Conservation (phyloP, 768 basidiomycete genomes). For the Tephrocybe sp. region DNA sequence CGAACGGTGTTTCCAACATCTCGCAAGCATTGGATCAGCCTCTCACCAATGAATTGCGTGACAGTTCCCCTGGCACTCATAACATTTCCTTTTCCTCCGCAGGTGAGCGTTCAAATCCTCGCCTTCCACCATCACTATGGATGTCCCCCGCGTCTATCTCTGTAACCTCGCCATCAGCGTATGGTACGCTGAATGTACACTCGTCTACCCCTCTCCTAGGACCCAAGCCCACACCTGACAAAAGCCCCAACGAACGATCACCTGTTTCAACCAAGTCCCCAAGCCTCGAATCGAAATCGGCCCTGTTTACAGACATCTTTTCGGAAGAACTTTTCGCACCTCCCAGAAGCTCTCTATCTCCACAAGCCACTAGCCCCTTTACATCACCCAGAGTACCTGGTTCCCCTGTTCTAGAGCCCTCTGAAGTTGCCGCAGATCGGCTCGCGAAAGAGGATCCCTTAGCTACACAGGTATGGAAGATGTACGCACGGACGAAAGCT, state of each 20-base stretch:
- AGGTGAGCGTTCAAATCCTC: slow-evolving; percentile 50
- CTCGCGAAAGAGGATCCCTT: slow-evolving; percentile 86
- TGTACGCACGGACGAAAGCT: slow-evolving; percentile 91
- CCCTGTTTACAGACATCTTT: slow-evolving; percentile 69
- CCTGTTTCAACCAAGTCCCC: slow-evolving; percentile 44
- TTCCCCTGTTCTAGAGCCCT: slow-evolving; percentile 63
- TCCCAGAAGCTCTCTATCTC: slow-evolving; percentile 35
- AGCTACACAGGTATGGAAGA: slow-evolving; percentile 96
- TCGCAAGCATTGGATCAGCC: slow-evolving; percentile 8
- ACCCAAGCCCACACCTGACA: slow-evolving; percentile 30
- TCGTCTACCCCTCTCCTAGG: slow-evolving; percentile 37
- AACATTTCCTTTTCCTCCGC: slow-evolving; percentile 27
- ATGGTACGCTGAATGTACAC: slow-evolving; percentile 35
- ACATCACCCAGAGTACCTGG: slow-evolving; percentile 68
- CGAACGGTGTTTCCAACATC: slow-evolving; percentile 11
- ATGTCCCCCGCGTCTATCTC: slow-evolving; percentile 70
- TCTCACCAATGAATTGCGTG: slow-evolving; percentile 7
- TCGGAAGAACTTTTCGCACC: slow-evolving; percentile 63
- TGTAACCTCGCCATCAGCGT: slow-evolving; percentile 40
- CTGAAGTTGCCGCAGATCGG: slow-evolving; percentile 55
- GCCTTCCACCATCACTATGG: slow-evolving; percentile 78
- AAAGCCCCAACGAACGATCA: slow-evolving; percentile 31
- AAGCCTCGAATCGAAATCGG: slow-evolving; percentile 55
- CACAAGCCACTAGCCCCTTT: slow-evolving; percentile 51
- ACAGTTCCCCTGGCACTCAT: slow-evolving; percentile 17